Percentiles rank a stretch among this genome's conserved stretches.
phyloP scores from a whole-genome alignment of 2,329 filamentous ascomycete genomes.

The Verruconis gallopava region DNA sequence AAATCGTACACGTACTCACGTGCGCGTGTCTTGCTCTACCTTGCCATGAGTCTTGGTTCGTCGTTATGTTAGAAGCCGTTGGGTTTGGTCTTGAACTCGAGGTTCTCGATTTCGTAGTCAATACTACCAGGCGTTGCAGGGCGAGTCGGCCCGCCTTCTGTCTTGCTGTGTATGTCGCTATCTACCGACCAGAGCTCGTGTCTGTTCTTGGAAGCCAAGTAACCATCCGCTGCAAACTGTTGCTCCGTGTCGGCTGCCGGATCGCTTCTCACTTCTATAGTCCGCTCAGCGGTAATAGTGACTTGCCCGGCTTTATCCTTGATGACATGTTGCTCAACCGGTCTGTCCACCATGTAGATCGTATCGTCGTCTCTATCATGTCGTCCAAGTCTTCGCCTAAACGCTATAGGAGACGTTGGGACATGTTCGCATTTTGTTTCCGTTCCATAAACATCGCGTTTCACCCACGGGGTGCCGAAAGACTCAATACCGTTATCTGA shows the following conservation, averaged over 20 bases:
- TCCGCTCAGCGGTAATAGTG: constrained; percentile 29
- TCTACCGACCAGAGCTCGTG: not conserved
- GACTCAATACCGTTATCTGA: constrained; percentile 5
- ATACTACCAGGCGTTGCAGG: not conserved
- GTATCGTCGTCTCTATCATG: not conserved
- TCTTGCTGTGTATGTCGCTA: not conserved
- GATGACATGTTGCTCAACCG: not conserved
- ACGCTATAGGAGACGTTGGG: constrained; percentile 17
- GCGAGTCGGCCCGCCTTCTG: not conserved
- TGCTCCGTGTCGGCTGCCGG: constrained; percentile 7
- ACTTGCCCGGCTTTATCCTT: not conserved
- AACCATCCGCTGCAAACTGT: not conserved
- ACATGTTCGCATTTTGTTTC: constrained; percentile 30
- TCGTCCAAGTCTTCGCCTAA: constrained; percentile 18
- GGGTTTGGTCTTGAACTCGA: constrained; percentile 5
- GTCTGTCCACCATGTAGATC: no score
- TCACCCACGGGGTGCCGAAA: constrained; percentile 19
- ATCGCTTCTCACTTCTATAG: constrained; percentile 22
- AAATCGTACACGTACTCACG: not conserved
- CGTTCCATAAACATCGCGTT: constrained; percentile 29
- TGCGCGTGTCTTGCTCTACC: not conserved
- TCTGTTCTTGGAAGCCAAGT: not conserved
- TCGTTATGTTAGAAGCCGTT: constrained; percentile 1
- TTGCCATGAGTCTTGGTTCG: not conserved
- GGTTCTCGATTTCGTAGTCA: not conserved